These are phyloP conservation scores for Acacia confusa DNA, from an alignment of 306 rosid genomes.

Conservation along the genomic window DNA sequence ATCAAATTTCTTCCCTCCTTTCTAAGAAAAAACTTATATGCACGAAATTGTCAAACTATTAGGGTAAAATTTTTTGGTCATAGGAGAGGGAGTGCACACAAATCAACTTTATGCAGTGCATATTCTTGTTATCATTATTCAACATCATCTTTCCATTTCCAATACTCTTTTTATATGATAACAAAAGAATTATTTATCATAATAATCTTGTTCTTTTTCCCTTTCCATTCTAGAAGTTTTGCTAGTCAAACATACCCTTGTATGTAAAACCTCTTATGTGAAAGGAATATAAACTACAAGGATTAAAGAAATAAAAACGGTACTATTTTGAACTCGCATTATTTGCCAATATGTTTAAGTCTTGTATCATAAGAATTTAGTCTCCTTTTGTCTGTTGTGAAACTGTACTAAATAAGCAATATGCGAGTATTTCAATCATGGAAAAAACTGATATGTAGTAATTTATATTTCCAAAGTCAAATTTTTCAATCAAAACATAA, in stretches of 20 bases:
- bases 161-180: not conserved
- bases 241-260: not conserved
- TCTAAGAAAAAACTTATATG: not conserved
- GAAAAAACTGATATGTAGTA: not conserved
- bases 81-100: not conserved
- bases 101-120: not conserved
- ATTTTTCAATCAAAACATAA: not conserved
- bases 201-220: not conserved
- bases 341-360: not conserved
- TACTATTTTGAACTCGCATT: not conserved
- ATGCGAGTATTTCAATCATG: not conserved
- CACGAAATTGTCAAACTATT: not conserved
- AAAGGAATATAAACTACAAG: not conserved
- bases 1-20: slow-evolving; percentile 2
- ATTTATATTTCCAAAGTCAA: not conserved
- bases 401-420: slow-evolving; percentile 13
- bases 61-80: not conserved
- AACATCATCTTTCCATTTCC: not conserved
- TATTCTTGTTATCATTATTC: not conserved
- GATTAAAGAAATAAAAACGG: not conserved
- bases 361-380: not conserved
- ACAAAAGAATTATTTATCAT: not conserved
- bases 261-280: not conserved
- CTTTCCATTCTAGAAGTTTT: not conserved
- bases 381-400: slow-evolving; percentile 12